Evolutionary conservation across 1,139 yeast genomes (phyloP), one percentile per base, ranked within the genome.

Genomic region (Taphrina sp.): DNA sequence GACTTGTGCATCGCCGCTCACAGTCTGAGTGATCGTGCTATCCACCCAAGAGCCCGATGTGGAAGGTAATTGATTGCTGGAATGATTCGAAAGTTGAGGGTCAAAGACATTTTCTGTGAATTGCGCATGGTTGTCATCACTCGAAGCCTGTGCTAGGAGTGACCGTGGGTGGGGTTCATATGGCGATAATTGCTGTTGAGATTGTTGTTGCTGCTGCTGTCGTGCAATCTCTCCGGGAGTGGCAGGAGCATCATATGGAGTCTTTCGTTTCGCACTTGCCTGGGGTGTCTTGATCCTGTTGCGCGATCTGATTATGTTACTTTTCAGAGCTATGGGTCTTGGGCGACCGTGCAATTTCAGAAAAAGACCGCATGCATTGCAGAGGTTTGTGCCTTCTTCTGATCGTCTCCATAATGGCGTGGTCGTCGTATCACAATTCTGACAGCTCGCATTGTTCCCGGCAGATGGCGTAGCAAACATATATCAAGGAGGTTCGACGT

Each of bases 401-500:
- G 89, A 95, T 63, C 96, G 76, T 69, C 97, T 77, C 97, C 97
- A 90, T 24, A 90, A 74, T 0, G 97, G 97, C 1, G 97, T 90
- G 1, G 92, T 89, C 60, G 87, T 85, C 3, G 97, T 90, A 64
- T 83, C 79, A 72, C 97, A 90, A 69, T 90, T 90, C 63, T 85
- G 87, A 69, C 96, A 90, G 36, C 61, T 58, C 33, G 64, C 62
- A 14, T 65, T 60, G 28, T 53, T 56, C 5, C 49, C 46, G 4
- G 38, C 35, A 10, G 41, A 28, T 2, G 49, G 24, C 19, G 54
- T 34, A 10, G 56, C 38, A 28, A 35, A 24, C 39, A 34, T 42
- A 26, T 12, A n/a, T n/a, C n/a, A n/a, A n/a, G n/a, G n/a, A n/a
- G n/a, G n/a, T n/a, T n/a, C n/a, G 54, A 20, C 8, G 33, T 16